Evolutionary conservation across 257 asterid species (phyloP).

Genomic region (Scutellaria galericulata): DNA sequence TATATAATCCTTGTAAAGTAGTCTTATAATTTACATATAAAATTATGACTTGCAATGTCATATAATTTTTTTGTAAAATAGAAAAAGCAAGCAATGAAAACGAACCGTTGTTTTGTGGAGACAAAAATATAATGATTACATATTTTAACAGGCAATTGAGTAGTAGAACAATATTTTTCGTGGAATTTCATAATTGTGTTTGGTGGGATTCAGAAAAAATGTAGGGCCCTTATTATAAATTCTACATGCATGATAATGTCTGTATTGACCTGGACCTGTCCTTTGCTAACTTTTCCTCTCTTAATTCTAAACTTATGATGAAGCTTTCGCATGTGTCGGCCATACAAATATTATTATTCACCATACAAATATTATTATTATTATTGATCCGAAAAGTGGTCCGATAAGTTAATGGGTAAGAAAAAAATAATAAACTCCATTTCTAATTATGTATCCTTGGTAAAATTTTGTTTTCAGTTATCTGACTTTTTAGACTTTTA

Average conservation of each 20-base stretch:
- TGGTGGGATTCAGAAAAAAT: conserved; percentile 34
- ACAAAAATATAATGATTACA: conserved; percentile 10
- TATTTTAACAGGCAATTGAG: neutral
- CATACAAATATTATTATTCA: neutral
- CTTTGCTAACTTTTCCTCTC: conserved; percentile 29
- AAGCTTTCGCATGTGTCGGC: conserved; percentile 48
- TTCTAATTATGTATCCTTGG: no score
- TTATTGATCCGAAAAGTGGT: no score
- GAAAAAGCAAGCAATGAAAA: neutral
- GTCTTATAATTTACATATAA: no score
- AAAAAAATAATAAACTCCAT: no score
- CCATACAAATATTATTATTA: no score
- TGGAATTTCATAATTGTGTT: conserved; percentile 34
- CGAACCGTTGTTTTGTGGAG: neutral
- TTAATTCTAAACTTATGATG: conserved; percentile 32
- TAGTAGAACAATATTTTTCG: neutral
- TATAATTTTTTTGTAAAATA: no score
- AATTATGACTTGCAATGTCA: no score
- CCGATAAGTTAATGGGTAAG: no score
- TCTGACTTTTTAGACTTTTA: no score
- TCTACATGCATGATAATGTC: conserved; percentile 35
- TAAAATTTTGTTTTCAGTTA: no score
- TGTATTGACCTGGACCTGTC: conserved; percentile 35
- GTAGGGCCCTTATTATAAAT: conserved; percentile 28
- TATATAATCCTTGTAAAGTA: no score